These are phyloP conservation scores for Penicillium desertorum DNA, from an alignment of 495 filamentous ascomycete genomes.

Conservation along the genomic window DNA sequence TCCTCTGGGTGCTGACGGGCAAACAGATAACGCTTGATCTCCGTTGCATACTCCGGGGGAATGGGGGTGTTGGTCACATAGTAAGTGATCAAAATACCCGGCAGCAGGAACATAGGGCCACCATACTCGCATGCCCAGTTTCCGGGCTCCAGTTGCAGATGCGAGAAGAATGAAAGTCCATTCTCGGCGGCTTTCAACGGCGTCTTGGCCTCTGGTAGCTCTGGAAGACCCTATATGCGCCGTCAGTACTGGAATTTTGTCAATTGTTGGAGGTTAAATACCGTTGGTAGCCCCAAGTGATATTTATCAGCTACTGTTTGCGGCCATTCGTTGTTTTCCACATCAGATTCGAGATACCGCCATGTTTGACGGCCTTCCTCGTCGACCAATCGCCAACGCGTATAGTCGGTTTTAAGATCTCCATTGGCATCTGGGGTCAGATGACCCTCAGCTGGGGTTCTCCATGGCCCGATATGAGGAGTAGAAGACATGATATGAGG, in stretches of 20 bases:
- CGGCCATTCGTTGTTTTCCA: conserved; percentile 74
- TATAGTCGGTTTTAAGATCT: conserved; percentile 64
- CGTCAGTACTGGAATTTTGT: conserved; percentile 5
- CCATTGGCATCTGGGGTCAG: conserved; percentile 41
- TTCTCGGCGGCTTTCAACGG: conserved; percentile 78
- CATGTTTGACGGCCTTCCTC: conserved; percentile 86
- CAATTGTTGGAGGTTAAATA: conserved; percentile 26
- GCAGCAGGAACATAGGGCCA: conserved; percentile 83
- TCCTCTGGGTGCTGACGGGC: conserved; percentile 82
- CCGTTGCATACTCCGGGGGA: conserved; percentile 73
- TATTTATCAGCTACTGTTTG: conserved; percentile 83
- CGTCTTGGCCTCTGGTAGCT: conserved; percentile 65
- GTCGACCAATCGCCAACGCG: conserved; percentile 80
- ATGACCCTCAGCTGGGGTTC: conserved; percentile 42
- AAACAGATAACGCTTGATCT: conserved; percentile 93
- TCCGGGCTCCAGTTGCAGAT: conserved; percentile 81
- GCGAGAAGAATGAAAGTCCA: conserved; percentile 83
- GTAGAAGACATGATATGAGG: conserved; percentile 23
- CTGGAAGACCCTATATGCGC: conserved; percentile 61
- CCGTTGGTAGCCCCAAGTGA: conserved; percentile 70
- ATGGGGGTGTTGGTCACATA: conserved; percentile 90
- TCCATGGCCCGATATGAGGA: conserved; percentile 44
- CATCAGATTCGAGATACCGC: conserved; percentile 83
- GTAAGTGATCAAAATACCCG: conserved; percentile 81
- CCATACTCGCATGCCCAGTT: conserved; percentile 99